A percentile compares a stretch with the other conserved stretches of the same genome.
Conservation (phyloP, 225 moss, liverwort and hornwort species). For the Ulota crispa region DNA sequence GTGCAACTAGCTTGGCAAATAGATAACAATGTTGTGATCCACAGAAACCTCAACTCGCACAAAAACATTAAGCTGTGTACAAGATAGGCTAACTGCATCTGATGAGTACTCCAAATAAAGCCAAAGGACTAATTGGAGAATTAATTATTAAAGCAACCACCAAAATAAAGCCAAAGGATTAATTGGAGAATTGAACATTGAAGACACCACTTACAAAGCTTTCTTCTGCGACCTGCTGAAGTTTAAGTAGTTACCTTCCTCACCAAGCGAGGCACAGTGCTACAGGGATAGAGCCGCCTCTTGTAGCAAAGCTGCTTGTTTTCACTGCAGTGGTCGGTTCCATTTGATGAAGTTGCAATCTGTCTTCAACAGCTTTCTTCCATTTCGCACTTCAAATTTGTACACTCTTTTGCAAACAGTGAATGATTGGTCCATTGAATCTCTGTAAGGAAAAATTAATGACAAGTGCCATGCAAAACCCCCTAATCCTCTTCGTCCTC, state of each 20-base stretch:
- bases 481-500: neutral
- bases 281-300: no score
- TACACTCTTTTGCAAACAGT: no score
- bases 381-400: neutral
- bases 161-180: no score
- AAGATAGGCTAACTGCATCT: neutral
- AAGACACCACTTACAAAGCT: neutral
- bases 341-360: no score
- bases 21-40: neutral
- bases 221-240: neutral
- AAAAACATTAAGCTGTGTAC: neutral
- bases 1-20: neutral
- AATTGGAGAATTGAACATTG: neutral
- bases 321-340: neutral
- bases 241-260: no score
- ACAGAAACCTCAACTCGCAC: neutral
- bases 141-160: no score
- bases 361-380: neutral
- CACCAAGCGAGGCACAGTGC: no score
- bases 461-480: fast-evolving
- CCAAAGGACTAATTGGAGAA: neutral
- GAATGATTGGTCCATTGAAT: neutral
- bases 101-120: neutral
- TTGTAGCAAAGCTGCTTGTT: neutral
- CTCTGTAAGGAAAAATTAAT: neutral